phyloP scores from a whole-genome alignment of 2,329 filamentous ascomycete genomes.

The Hymenoscyphus scutula region DNA sequence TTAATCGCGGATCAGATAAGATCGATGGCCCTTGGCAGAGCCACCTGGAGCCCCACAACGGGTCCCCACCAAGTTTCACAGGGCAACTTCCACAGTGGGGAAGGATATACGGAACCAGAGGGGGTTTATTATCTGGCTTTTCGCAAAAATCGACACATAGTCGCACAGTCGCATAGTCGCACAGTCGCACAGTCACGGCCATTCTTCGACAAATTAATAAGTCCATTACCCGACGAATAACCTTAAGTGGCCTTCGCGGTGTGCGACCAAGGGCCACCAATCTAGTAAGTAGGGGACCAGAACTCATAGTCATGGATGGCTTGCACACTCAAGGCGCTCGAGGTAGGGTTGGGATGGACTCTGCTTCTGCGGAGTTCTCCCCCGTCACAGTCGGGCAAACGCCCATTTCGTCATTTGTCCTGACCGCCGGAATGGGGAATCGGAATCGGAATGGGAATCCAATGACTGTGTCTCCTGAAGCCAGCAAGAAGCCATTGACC shows the following conservation, averaged over 20 bases:
- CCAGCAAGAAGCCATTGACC: background rate
- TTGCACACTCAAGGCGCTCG: too few species aligned
- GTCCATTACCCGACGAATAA: background rate
- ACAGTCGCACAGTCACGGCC: background rate
- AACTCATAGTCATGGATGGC: too few species aligned
- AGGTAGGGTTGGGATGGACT: background rate
- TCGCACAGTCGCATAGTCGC: too few species aligned
- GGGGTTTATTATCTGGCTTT: background rate
- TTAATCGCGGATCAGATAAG: slow-evolving; percentile 1
- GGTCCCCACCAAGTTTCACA: background rate
- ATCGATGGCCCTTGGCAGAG: background rate
- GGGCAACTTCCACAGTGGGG: background rate
- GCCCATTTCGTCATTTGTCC: background rate
- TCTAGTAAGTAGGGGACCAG: background rate
- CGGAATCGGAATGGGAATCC: too few species aligned
- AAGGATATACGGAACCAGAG: background rate
- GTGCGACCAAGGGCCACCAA: too few species aligned
- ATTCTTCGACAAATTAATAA: background rate
- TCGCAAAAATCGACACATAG: background rate
- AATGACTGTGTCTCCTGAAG: background rate
- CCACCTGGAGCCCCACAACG: too few species aligned
- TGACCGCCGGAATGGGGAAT: background rate
- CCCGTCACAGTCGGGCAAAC: background rate
- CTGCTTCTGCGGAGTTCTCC: background rate
- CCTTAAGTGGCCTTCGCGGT: background rate